Conservation (phyloP, 495 filamentous ascomycete genomes). For the Xylaria sp. region DNA sequence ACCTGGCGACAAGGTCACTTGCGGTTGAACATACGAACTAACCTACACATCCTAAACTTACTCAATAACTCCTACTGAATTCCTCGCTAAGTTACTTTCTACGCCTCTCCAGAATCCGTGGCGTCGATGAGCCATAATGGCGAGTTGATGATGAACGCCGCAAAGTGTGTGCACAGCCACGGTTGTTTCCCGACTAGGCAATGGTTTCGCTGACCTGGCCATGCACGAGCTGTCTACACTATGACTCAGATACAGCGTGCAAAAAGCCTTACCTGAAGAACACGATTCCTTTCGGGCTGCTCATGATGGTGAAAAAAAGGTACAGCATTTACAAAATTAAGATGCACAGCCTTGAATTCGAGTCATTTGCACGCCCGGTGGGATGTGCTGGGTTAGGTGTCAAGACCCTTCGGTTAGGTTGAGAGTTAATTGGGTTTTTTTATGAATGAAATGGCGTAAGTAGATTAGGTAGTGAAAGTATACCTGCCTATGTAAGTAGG, state of each 20-base stretch:
- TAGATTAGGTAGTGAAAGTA: background rate
- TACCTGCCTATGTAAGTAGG: background rate
- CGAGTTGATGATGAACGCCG: background rate
- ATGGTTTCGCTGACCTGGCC: background rate
- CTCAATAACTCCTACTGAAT: background rate
- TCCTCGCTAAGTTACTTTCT: background rate
- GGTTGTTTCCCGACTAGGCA: conserved; percentile 11
- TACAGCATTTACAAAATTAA: background rate
- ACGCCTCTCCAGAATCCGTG: background rate
- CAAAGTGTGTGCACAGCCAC: conserved; percentile 15
- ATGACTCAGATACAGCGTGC: conserved; percentile 18
- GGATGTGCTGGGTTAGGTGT: conserved; percentile 6
- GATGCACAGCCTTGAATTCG: background rate
- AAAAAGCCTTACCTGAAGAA: background rate
- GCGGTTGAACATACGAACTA: too few species aligned
- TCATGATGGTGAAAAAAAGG: background rate
- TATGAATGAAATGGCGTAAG: too few species aligned
- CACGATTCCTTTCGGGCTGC: background rate
- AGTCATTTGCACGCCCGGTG: background rate
- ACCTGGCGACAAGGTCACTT: background rate
- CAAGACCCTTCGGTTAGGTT: background rate
- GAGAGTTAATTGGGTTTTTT: too few species aligned
- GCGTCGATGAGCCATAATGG: conserved; percentile 19
- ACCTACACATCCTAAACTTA: background rate
- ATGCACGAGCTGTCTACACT: background rate